Base-by-base conservation (phyloP, 2,329 filamentous ascomycete species). In the Colletotrichum tropicale region DNA sequence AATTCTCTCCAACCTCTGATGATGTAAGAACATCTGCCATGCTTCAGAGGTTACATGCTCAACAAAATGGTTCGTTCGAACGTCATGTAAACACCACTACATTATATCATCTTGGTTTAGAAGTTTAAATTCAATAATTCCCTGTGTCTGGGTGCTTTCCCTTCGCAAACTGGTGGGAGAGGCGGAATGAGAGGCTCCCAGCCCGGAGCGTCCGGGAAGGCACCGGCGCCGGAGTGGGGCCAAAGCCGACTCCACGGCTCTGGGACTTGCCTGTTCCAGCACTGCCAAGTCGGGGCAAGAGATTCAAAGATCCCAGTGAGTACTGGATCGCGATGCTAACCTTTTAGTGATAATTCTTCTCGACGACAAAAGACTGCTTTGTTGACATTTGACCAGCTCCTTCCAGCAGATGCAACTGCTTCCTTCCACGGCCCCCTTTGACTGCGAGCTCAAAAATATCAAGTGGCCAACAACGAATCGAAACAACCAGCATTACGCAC, bases 101-200 rank as follows among this genome's bases (percentile, higher is more conserved):
- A 18, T 8, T 4, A 38, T 18, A 16, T 38, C 1, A 1, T 1
- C 8, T 4, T 38, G 36, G 4, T 1, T 4, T 18, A 1, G 15
- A 38, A 38, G 36, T n/a, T n/a, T n/a, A n/a, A n/a, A n/a, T n/a
- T n/a, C n/a, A n/a, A n/a, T n/a, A n/a, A n/a, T n/a, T n/a, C n/a
- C n/a, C n/a, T n/a, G n/a, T n/a, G n/a, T n/a, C n/a, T n/a, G n/a
- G n/a, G n/a, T n/a, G n/a, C n/a, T n/a, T n/a, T n/a, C n/a, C n/a
- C n/a, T n/a, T n/a, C n/a, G n/a, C n/a, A n/a, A n/a, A n/a, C n/a
- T n/a, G n/a, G n/a, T n/a, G n/a, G n/a, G n/a, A n/a, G n/a, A n/a
- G n/a, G n/a, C n/a, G n/a, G n/a, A n/a, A n/a, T n/a, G n/a, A n/a
- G n/a, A n/a, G n/a, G n/a, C n/a, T n/a, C n/a, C n/a, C n/a, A 43